Evolutionary conservation across 2,329 filamentous ascomycete species (phyloP), one percentile per base, ranked within the genome.

Genomic region (Salinomyces thailandicus): DNA sequence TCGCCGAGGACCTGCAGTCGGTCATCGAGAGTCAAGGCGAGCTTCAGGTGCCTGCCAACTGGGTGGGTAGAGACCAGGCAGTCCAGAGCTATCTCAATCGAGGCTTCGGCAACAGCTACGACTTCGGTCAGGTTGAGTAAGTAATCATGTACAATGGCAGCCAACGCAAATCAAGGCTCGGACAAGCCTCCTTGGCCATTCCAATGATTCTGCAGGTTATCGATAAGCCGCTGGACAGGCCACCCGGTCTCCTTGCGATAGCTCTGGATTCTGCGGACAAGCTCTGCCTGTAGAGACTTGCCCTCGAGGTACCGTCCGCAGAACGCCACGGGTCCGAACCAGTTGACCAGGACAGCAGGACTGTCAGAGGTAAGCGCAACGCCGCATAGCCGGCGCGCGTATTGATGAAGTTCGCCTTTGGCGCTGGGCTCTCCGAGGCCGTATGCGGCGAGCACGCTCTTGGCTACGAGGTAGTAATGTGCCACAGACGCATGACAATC

Each of bases 61-160:
- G 67, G 61, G 52, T 69, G 3, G 42, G 51, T 1, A 60, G 58
- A 18, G 55, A 67, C 20, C 57, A 67, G 29, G 62, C 66, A 2
- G 37, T 65, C 36, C 52, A 56, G 27, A 56, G 57, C 0, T 79
- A 79, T 50, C 44, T 79, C 44, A 63, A 73, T 31, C 55, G 73
- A 37, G 69, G 64, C 1, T 79, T 73, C 50, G 75, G 74, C 0
- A 79, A 79, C 50, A 71, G 67, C 14, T 79, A 79, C 57, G 67
- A 78, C 50, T 79, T 79, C 48, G 58, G 69, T 37, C 74, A 78
- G 53, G 36, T 40, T 2, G 33, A 30, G 11, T 30, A 30, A 14
- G 8, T 8, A 30, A n/a, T n/a, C n/a, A n/a, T n/a, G n/a, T n/a
- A n/a, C n/a, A n/a, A n/a, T n/a, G n/a, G n/a, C n/a, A n/a, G n/a